Conservation (phyloP, 73 alveolate species). For the Uronychia setigera region DNA sequence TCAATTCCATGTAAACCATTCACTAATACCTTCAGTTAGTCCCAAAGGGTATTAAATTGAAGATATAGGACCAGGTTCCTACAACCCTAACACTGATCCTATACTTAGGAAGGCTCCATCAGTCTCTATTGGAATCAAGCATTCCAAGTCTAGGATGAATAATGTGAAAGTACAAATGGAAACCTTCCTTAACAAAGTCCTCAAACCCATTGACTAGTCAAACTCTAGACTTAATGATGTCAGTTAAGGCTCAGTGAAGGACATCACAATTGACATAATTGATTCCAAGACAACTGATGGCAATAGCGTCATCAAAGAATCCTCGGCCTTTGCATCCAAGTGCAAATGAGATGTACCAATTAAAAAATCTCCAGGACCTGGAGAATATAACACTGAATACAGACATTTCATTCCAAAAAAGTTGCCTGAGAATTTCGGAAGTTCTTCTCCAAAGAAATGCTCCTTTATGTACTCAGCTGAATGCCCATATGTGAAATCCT, state of each 20-base stretch:
- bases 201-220: neutral
- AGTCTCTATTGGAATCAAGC: neutral
- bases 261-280: neutral
- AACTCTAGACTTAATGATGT: neutral
- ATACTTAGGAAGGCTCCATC: neutral
- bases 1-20: neutral
- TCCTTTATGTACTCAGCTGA: neutral
- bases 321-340: neutral
- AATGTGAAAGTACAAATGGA: neutral
- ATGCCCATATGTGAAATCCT: neutral
- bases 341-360: neutral
- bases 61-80: neutral
- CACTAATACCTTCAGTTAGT: neutral
- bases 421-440: neutral
- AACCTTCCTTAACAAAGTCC: neutral
- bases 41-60: neutral
- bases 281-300: neutral
- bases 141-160: neutral
- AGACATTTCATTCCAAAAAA: neutral
- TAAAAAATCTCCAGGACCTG: neutral
- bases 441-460: neutral
- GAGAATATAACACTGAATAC: neutral
- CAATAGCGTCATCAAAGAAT: neutral
- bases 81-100: neutral
- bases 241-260: neutral